Conservation (phyloP, 176 grass and related monocot species). For the Zizania latifolia region DNA sequence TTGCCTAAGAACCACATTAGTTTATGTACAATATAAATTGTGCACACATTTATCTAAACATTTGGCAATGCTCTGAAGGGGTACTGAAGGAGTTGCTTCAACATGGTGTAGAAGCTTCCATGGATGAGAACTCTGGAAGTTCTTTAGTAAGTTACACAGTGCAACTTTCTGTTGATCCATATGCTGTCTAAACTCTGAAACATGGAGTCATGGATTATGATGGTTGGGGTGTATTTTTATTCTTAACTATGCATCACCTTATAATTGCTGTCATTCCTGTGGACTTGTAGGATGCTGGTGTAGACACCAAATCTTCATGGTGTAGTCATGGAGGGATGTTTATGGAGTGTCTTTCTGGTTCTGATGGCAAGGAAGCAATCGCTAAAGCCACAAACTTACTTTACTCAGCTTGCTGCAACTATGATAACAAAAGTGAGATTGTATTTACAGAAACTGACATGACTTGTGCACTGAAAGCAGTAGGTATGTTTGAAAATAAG, state of each 20-base stretch:
- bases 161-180: slow-evolving; percentile 18
- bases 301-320: slow-evolving; percentile 24
- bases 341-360: slow-evolving; percentile 58
- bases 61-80: slow-evolving; percentile 38
- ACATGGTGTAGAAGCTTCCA: slow-evolving; percentile 30
- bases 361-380: slow-evolving; percentile 73
- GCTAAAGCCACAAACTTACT: slow-evolving; percentile 78
- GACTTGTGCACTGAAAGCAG: slow-evolving; percentile 42
- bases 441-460: slow-evolving; percentile 53
- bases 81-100: slow-evolving; percentile 55
- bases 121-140: slow-evolving; percentile 14
- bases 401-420: slow-evolving; percentile 28
- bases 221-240: not conserved
- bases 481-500: slow-evolving; percentile 38
- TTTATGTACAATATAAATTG: not conserved
- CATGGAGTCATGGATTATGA: not conserved
- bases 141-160: slow-evolving; percentile 32
- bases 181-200: slow-evolving; percentile 17
- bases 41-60: not conserved
- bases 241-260: not conserved
- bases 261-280: slow-evolving; percentile 14
- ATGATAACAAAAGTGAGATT: slow-evolving; percentile 5
- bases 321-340: slow-evolving; percentile 29
- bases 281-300: slow-evolving; percentile 41
- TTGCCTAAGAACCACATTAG: not conserved